Conservation (phyloP, 75 land plant genomes). For the Sequoia sempervirens region DNA sequence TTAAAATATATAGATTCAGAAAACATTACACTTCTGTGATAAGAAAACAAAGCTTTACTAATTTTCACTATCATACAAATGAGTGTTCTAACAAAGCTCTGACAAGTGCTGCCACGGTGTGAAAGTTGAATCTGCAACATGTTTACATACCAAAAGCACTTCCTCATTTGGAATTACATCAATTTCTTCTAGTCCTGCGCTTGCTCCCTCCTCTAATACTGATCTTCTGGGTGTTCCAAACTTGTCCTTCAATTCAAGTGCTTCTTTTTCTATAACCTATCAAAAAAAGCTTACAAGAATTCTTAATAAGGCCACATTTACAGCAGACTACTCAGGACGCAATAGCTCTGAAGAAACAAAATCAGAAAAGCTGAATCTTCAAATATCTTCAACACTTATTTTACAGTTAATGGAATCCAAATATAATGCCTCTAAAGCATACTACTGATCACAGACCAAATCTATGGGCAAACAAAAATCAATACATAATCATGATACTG, state of each 20-base stretch:
- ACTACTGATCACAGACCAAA: neutral
- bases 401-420: neutral
- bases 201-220: conserved; percentile 53
- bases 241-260: conserved; percentile 72
- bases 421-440: neutral
- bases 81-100: neutral
- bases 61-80: neutral
- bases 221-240: conserved; percentile 85
- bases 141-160: conserved; percentile 46
- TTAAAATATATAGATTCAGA: conserved; percentile 12
- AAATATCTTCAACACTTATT: neutral
- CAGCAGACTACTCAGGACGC: neutral
- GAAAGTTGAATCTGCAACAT: neutral
- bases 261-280: conserved; percentile 87
- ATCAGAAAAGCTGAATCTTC: neutral
- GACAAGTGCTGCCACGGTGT: neutral
- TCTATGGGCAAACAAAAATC: neutral
- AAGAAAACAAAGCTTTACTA: neutral
- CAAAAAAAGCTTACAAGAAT: neutral
- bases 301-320: neutral
- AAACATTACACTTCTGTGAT: neutral
- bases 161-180: conserved; percentile 98
- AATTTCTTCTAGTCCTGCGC: conserved; percentile 72
- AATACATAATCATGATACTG: neutral
- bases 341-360: neutral